These are phyloP conservation scores for Favolaschia claudopus DNA, from an alignment of 768 basidiomycete genomes.

Conservation along the genomic window DNA sequence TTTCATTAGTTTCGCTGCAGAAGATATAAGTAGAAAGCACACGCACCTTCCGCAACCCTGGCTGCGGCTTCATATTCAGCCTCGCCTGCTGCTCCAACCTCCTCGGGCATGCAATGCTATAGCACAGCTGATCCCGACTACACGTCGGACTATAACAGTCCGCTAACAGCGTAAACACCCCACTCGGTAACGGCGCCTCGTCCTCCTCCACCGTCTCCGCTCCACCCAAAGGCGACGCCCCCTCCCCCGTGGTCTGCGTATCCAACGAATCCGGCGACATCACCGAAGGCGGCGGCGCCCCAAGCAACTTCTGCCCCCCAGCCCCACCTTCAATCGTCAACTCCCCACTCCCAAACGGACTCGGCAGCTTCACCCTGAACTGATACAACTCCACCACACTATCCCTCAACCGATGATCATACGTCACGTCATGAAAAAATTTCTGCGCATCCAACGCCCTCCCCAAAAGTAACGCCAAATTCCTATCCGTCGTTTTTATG, in stretches of 20 bases:
- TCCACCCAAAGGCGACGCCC: conserved; percentile 42
- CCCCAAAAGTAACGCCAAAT: conserved; percentile 93
- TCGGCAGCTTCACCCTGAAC: conserved; percentile 83
- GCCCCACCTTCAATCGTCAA: conserved; percentile 45
- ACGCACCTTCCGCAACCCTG: conserved; percentile 74
- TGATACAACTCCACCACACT: conserved; percentile 91
- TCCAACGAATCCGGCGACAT: conserved; percentile 22
- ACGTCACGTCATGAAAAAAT: conserved; percentile 99
- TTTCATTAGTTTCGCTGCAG: background rate
- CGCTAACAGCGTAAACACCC: conserved; percentile 95
- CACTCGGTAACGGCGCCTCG: conserved; percentile 81
- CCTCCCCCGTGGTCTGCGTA: conserved; percentile 28
- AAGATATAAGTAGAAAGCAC: background rate
- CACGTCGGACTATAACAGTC: conserved; percentile 99
- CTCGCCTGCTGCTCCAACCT: conserved; percentile 93
- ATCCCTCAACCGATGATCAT: conserved; percentile 94
- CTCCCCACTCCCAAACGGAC: conserved; percentile 86
- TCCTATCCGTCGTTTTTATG: conserved; percentile 97
- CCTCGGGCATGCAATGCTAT: conserved; percentile 95
- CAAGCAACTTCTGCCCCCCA: conserved; percentile 19
- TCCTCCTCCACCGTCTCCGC: conserved; percentile 46
- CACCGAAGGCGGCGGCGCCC: conserved; percentile 18
- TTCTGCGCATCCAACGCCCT: conserved; percentile 97
- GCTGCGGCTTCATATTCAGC: conserved; percentile 93
- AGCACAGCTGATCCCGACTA: conserved; percentile 92